phyloP scores from a whole-genome alignment of 176 grass and related monocot species.

The Triticum dicoccoides region DNA sequence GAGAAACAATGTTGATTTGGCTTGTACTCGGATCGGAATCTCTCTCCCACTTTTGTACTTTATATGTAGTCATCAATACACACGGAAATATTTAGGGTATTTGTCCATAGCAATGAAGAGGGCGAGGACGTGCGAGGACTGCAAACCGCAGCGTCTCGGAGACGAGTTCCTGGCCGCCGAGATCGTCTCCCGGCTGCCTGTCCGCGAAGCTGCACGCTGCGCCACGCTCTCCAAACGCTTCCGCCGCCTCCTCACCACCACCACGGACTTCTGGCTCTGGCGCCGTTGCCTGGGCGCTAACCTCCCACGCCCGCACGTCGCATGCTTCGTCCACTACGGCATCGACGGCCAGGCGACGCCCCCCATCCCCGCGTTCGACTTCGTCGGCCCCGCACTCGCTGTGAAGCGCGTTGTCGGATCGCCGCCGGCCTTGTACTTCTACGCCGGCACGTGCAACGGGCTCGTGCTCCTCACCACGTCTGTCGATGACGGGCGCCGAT shows the following conservation, averaged over 20 bases:
- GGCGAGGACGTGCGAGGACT: not conserved
- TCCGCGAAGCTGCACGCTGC: not conserved
- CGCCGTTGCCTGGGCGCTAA: not conserved
- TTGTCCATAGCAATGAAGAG: not conserved
- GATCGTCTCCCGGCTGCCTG: not conserved
- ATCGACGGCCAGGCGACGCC: not conserved
- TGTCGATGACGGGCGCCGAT: too few species aligned
- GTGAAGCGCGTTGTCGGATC: conserved; percentile 23
- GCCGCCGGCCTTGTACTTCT: too few species aligned
- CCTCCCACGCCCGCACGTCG: not conserved
- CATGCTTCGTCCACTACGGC: not conserved
- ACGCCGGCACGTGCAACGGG: too few species aligned
- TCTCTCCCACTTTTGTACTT: too few species aligned
- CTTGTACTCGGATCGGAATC: too few species aligned
- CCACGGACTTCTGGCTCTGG: not conserved
- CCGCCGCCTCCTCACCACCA: not conserved
- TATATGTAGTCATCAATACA: too few species aligned
- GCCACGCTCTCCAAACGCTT: not conserved
- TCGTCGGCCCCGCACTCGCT: not conserved
- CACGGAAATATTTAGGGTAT: too few species aligned
- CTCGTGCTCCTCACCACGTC: too few species aligned
- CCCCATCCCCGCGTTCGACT: not conserved
- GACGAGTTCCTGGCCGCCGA: not conserved
- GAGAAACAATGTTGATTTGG: too few species aligned
- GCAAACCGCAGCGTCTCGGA: not conserved